phyloP scores from a whole-genome alignment of 495 filamentous ascomycete species.

The Neurospora sp. region DNA sequence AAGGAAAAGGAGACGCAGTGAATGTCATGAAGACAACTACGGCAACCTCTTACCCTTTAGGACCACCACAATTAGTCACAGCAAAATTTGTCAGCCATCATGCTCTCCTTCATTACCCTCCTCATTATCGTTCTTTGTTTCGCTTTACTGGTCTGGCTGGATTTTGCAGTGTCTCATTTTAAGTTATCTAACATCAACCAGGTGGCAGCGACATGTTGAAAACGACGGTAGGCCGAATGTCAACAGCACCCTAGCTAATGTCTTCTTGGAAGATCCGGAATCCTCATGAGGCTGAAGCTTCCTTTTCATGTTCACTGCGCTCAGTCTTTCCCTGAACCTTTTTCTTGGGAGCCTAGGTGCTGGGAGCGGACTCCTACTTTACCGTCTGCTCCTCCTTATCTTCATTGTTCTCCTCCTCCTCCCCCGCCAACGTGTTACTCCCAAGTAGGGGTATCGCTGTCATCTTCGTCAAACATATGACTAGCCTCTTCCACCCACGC shows the following conservation, averaged over 20 bases:
- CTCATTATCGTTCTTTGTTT: neutral
- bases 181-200: neutral
- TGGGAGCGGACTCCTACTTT: neutral
- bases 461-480: neutral
- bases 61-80: neutral
- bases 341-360: neutral
- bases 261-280: neutral
- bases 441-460: neutral
- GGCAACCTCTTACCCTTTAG: neutral
- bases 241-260: neutral
- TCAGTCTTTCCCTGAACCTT: neutral
- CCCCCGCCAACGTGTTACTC: neutral
- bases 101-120: neutral
- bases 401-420: neutral
- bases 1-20: neutral
- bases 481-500: neutral
- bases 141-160: neutral
- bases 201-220: neutral
- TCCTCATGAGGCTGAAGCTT: neutral
- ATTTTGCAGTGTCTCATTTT: too few relatives aligned
- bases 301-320: neutral
- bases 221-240: neutral
- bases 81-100: neutral
- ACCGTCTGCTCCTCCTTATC: neutral
- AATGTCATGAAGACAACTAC: neutral